A percentile compares a stretch with the other conserved stretches of the same genome.
These are phyloP conservation scores for Cinnamomum chago DNA, from an alignment of 164 flowering plant species.

Conservation along the genomic window DNA sequence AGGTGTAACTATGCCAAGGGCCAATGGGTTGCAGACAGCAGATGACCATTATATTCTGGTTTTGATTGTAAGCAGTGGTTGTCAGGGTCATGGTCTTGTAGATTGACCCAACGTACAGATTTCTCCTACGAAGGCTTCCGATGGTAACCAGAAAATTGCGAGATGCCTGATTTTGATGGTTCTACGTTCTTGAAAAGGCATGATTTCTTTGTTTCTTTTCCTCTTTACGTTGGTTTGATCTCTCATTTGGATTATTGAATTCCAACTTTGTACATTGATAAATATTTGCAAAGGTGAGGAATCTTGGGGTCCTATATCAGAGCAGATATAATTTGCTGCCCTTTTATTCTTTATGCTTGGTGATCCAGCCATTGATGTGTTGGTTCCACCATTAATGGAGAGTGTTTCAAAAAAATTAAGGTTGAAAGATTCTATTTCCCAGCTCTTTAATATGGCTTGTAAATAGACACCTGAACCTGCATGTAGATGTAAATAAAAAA, in stretches of 20 bases:
- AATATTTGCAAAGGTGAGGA: background rate
- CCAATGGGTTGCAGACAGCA: too few species aligned
- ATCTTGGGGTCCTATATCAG: background rate
- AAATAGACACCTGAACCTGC: too few species aligned
- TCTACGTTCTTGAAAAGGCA: slow-evolving; percentile 57
- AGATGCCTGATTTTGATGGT: slow-evolving; percentile 58
- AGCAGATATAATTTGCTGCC: background rate
- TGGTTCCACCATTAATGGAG: background rate
- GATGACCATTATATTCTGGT: too few species aligned
- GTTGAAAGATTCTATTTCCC: too few species aligned
- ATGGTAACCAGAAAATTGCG: slow-evolving; percentile 71
- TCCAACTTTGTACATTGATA: too few species aligned
- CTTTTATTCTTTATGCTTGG: background rate
- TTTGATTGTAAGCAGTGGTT: too few species aligned
- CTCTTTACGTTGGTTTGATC: background rate
- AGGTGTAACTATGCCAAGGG: slow-evolving; percentile 17
- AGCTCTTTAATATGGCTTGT: too few species aligned
- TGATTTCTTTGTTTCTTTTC: background rate
- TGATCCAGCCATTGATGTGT: background rate
- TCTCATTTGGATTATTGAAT: too few species aligned
- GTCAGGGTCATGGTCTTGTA: too few species aligned
- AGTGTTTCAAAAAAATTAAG: too few species aligned
- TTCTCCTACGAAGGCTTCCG: slow-evolving; percentile 5
- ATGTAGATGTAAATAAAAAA: too few species aligned
- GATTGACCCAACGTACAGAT: too few species aligned